Conservation (phyloP, 2,329 filamentous ascomycete species). For the Exophiala xenobiotica region DNA sequence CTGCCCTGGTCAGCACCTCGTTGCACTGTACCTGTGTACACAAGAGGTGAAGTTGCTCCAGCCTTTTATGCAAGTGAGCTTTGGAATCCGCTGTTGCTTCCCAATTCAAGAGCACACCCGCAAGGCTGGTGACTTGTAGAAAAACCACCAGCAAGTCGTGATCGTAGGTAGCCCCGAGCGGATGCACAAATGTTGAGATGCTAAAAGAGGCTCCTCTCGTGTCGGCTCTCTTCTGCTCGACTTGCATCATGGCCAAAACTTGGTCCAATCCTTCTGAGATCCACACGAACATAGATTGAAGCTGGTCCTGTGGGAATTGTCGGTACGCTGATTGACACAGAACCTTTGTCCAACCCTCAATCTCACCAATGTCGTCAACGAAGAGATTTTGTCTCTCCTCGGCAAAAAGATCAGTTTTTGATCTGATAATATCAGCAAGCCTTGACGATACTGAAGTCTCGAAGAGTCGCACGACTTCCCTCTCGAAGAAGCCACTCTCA, state of each 20-base stretch:
- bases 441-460: slow-evolving; percentile 12
- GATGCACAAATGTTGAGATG: slow-evolving; percentile 8
- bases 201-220: slow-evolving; percentile 65
- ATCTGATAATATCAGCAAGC: slow-evolving; percentile 9
- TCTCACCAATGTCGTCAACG: slow-evolving; percentile 75
- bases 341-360: slow-evolving; percentile 63
- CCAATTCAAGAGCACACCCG: slow-evolving; percentile 36
- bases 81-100: neutral
- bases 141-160: slow-evolving; percentile 60
- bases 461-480: slow-evolving; percentile 41
- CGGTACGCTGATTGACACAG: slow-evolving; percentile 36
- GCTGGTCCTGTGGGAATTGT: neutral
- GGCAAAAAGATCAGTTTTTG: slow-evolving; percentile 68
- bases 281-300: slow-evolving; percentile 45
- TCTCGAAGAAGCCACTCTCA: slow-evolving; percentile 46
- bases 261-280: slow-evolving; percentile 48
- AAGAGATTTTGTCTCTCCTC: slow-evolving; percentile 95
- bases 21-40: slow-evolving; percentile 26
- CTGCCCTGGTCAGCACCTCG: slow-evolving; percentile 16
- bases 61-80: slow-evolving; percentile 13
- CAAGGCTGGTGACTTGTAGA: slow-evolving; percentile 40
- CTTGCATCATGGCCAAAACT: neutral
- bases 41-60: slow-evolving; percentile 31
- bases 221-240: too few species aligned
- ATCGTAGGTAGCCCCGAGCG: slow-evolving; percentile 69